Conservation (phyloP, 2,329 filamentous ascomycete genomes). For the Polychaeton citri region DNA sequence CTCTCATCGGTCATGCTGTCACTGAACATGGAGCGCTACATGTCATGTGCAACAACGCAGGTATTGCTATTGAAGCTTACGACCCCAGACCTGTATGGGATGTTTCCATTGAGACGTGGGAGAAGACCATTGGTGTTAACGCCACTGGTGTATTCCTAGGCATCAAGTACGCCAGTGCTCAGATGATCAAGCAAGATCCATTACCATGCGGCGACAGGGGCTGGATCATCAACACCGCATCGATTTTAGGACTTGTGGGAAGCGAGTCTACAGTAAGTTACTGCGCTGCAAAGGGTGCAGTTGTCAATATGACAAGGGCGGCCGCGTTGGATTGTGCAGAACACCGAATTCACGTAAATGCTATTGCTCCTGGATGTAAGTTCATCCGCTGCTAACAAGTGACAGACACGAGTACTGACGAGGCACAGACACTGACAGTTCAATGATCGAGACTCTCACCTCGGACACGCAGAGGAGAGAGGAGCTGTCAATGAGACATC, state of each 20-base stretch:
- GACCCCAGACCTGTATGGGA: conserved; percentile 30
- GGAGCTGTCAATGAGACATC: conserved; percentile 2
- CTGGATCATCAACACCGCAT: conserved; percentile 39
- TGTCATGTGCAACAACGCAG: conserved; percentile 30
- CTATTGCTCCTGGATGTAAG: conserved; percentile 16
- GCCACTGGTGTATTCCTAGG: conserved; percentile 27
- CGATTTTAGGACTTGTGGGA: conserved; percentile 29
- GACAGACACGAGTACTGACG: too few relatives aligned
- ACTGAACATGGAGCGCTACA: conserved; percentile 7
- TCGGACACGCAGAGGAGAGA: conserved; percentile 4
- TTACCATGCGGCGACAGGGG: conserved; percentile 28
- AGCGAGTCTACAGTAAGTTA: conserved; percentile 24
- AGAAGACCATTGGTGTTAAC: conserved; percentile 26
- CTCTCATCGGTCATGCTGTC: conserved; percentile 11
- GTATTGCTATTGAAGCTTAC: conserved; percentile 29
- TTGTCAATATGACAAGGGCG: conserved; percentile 14
- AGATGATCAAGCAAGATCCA: conserved; percentile 38
- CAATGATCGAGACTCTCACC: conserved; percentile 12
- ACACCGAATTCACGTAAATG: conserved; percentile 17
- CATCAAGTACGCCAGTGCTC: conserved; percentile 32
- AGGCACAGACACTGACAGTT: too few relatives aligned
- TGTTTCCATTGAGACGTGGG: conserved; percentile 32
- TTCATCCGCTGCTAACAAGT: too few relatives aligned
- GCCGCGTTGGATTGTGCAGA: conserved; percentile 17
- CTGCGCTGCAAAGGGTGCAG: conserved; percentile 15